These are phyloP conservation scores for Kodamaea lidongshanica DNA, from an alignment of 805 yeast species.

Conservation along the genomic window DNA sequence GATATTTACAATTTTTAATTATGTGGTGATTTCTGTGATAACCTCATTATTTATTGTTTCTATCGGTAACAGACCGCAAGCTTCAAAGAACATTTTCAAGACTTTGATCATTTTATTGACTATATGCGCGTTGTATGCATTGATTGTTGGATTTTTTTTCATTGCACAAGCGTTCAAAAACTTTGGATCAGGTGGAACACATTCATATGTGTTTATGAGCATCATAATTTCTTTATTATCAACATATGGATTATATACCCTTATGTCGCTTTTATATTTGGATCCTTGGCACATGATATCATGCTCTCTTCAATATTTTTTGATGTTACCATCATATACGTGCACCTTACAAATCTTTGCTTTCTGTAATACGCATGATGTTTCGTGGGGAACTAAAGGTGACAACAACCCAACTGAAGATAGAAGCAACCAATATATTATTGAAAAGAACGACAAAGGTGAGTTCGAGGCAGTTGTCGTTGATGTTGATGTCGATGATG, in stretches of 20 bases:
- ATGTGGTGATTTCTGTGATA: constrained; percentile 73
- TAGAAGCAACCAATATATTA: constrained; percentile 74
- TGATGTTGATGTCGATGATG: constrained; percentile 78
- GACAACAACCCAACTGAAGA: constrained; percentile 63
- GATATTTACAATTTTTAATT: constrained; percentile 79
- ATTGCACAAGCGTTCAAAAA: constrained; percentile 48
- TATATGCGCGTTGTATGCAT: constrained; percentile 73
- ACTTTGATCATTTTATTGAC: constrained; percentile 66
- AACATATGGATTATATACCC: constrained; percentile 81
- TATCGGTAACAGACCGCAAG: constrained; percentile 97
- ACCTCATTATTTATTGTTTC: constrained; percentile 88
- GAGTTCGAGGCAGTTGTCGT: constrained; percentile 73
- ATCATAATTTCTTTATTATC: constrained; percentile 80
- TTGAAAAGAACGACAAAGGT: constrained; percentile 74
- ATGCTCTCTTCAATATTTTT: constrained; percentile 79
- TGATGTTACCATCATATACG: constrained; percentile 85
- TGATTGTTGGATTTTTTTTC: constrained; percentile 77
- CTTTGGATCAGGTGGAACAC: constrained; percentile 36
- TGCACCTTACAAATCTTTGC: constrained; percentile 94
- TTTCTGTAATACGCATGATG: constrained; percentile 96
- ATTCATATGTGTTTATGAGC: constrained; percentile 55
- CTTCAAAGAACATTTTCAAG: constrained; percentile 75
- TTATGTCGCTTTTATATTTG: constrained; percentile 77
- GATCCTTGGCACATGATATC: constrained; percentile 97
- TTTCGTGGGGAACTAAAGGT: constrained; percentile 99